Conservation (phyloP, 2,329 filamentous ascomycete species). For the Fusarium zealandicum region DNA sequence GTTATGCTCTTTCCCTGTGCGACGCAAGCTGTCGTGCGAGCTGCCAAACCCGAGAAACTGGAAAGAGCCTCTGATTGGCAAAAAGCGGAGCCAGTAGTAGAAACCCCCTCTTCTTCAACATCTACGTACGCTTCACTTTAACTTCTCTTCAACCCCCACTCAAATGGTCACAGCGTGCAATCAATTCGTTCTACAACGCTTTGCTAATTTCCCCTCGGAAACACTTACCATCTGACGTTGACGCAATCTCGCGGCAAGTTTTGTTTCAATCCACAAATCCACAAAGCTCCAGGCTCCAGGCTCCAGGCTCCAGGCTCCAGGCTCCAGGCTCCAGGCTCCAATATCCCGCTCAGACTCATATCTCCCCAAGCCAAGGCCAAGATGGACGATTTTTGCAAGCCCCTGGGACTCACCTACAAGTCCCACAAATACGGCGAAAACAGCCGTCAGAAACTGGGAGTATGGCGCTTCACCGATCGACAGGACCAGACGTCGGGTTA, state of each 20-base stretch:
- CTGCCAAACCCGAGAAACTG: constrained; percentile 18
- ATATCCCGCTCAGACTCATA: constrained; percentile 16
- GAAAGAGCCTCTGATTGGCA: constrained; percentile 29
- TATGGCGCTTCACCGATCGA: constrained; percentile 50
- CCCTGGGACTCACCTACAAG: constrained; percentile 41
- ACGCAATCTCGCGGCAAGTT: constrained; percentile 14
- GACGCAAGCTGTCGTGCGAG: constrained; percentile 14
- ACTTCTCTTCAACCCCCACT: constrained; percentile 4
- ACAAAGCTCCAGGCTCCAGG: constrained; percentile 3
- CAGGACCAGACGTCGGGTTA: constrained; percentile 31
- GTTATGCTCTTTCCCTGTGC: constrained; percentile 13
- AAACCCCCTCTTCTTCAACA: constrained; percentile 12
- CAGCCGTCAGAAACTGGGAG: constrained; percentile 54
- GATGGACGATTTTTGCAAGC: constrained; percentile 33
- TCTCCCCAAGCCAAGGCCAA: constrained; percentile 10
- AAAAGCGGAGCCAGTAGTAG: neutral
- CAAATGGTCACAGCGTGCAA: neutral
- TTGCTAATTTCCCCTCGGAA: neutral
- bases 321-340: constrained; percentile 5
- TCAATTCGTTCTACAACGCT: neutral
- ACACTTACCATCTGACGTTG: constrained; percentile 16
- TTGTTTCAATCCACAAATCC: neutral
- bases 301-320: constrained; percentile 1
- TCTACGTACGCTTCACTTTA: neutral
- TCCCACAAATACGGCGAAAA: constrained; percentile 50